Percentiles rank a stretch among this genome's conserved stretches.
phyloP scores from a whole-genome alignment of 345 rosid genomes.

The Barbarea vulgaris region DNA sequence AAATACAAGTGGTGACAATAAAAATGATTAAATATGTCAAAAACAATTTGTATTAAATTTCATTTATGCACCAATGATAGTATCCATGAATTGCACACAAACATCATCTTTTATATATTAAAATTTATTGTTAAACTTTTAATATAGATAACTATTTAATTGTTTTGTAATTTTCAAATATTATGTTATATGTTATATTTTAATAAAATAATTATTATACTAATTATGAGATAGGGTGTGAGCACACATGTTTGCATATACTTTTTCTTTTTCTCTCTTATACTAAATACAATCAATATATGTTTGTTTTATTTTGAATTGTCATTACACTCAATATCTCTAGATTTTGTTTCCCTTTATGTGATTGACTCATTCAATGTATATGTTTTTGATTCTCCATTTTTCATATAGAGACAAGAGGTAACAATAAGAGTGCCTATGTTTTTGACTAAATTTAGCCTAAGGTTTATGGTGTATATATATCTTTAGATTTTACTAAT shows the following conservation, averaged over 20 bases:
- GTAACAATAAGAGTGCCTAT: background rate
- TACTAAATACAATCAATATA: background rate
- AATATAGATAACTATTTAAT: too few relatives aligned
- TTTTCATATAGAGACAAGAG: conserved; percentile 24
- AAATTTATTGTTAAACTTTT: background rate
- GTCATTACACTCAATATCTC: conserved; percentile 2
- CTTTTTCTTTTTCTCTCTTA: background rate
- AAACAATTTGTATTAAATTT: too few relatives aligned
- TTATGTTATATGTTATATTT: background rate
- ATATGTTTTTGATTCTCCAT: conserved; percentile 25
- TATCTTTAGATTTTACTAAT: conserved; percentile 8
- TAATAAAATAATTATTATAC: background rate
- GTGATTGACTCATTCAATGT: background rate
- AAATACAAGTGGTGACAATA: too few relatives aligned
- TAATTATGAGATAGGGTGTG: background rate
- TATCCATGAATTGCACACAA: too few relatives aligned
- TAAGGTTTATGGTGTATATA: conserved; percentile 12
- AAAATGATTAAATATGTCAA: too few relatives aligned
- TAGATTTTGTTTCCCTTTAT: conserved; percentile 11
- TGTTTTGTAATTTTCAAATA: background rate
- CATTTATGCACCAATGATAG: too few relatives aligned
- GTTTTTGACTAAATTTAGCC: conserved; percentile 13
- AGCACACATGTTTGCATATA: background rate
- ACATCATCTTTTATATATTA: background rate
- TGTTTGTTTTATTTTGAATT: background rate